phyloP scores from a whole-genome alignment of 2,329 filamentous ascomycete species.

The Cladosporium oxysporum region DNA sequence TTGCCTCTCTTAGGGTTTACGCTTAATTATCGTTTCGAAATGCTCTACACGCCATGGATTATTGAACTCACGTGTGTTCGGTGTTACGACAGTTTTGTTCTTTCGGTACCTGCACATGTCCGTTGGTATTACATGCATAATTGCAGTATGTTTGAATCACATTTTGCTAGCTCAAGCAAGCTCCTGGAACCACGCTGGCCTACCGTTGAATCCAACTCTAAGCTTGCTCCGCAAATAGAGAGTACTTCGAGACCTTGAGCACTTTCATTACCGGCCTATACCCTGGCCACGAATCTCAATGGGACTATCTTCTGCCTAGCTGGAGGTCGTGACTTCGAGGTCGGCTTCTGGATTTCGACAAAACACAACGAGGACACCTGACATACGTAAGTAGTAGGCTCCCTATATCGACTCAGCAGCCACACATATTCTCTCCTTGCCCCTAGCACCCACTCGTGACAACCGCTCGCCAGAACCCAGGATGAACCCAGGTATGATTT shows the following conservation, averaged over 20 bases:
- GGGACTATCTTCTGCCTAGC: background rate
- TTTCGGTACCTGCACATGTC: background rate
- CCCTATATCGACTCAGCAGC: background rate
- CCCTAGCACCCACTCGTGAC: background rate
- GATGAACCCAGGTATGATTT: background rate
- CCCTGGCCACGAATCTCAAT: background rate
- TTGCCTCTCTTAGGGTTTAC: background rate
- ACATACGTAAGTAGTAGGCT: background rate
- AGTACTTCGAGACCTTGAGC: background rate
- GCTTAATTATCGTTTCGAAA: background rate
- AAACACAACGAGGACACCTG: background rate
- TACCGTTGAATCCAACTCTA: background rate
- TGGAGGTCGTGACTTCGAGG: background rate
- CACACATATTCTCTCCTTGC: background rate
- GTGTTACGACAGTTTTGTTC: background rate
- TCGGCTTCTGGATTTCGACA: background rate
- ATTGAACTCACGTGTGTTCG: too few relatives aligned
- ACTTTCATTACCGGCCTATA: conserved; percentile 1
- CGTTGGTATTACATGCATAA: background rate
- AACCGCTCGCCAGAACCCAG: too few relatives aligned
- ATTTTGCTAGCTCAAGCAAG: background rate
- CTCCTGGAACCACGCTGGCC: background rate
- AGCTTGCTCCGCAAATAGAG: background rate
- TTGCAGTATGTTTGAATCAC: background rate
- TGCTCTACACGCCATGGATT: too few relatives aligned